Evolutionary conservation across 129 eudicot genomes (phyloP).

Genomic region (Flaveria linearis): DNA sequence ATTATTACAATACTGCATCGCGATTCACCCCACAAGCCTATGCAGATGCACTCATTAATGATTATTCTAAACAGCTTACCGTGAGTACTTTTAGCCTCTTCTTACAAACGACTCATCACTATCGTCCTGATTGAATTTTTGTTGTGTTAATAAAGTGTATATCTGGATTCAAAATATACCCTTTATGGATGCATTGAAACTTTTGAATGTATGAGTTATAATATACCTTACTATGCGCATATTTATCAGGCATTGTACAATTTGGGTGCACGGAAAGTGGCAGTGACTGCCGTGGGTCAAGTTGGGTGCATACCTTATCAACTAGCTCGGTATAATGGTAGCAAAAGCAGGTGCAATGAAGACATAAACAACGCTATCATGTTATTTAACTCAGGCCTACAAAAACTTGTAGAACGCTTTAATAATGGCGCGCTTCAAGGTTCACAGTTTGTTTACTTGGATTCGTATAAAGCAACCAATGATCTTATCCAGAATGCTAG

Average conservation of each 20-base stretch:
- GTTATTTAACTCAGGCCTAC: slow-evolving; percentile 65
- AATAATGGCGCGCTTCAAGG: slow-evolving; percentile 69
- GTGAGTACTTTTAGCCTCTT: slow-evolving; percentile 29
- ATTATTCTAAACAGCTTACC: slow-evolving; percentile 62
- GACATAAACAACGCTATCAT: slow-evolving; percentile 63
- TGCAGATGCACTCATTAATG: slow-evolving; percentile 71
- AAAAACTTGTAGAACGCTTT: slow-evolving; percentile 53
- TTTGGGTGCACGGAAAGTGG: slow-evolving; percentile 83
- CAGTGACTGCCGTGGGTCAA: slow-evolving; percentile 72
- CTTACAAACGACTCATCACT: neutral
- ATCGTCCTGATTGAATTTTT: neutral
- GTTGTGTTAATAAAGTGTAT: neutral
- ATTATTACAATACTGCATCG: slow-evolving; percentile 53
- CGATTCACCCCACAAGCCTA: slow-evolving; percentile 56
- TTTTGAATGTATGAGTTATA: neutral
- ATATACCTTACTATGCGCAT: neutral
- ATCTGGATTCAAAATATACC: neutral
- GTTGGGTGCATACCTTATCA: slow-evolving; percentile 96
- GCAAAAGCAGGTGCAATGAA: slow-evolving; percentile 63
- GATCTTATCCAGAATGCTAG: slow-evolving; percentile 58
- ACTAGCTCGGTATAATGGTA: slow-evolving; percentile 68
- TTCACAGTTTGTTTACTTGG: slow-evolving; percentile 71
- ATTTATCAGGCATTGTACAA: slow-evolving; percentile 57
- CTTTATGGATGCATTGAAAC: neutral
- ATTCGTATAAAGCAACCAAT: slow-evolving; percentile 55